phyloP scores from a whole-genome alignment of 1,139 yeast species.

The Saccharomyces hybrid region DNA sequence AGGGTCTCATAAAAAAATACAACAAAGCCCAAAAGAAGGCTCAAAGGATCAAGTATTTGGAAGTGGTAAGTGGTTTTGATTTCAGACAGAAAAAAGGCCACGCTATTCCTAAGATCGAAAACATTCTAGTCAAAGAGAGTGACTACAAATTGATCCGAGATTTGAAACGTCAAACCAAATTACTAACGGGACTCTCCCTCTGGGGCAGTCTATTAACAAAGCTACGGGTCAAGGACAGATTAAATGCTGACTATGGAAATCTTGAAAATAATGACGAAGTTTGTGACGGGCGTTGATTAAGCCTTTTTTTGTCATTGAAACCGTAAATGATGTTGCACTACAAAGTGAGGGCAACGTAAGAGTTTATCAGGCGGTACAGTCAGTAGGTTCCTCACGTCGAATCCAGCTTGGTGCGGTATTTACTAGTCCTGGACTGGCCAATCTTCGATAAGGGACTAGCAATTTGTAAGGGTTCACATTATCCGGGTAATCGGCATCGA shows the following conservation, averaged over 20 bases:
- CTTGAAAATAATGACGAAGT: constrained; percentile 1
- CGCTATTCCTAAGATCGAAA: constrained; percentile 19
- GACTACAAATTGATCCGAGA: constrained; percentile 9
- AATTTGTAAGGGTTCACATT: background rate
- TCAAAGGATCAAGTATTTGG: constrained; percentile 12
- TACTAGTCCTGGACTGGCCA: background rate
- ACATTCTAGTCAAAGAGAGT: constrained; percentile 12
- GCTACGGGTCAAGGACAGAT: constrained; percentile 9
- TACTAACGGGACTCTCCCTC: constrained; percentile 4
- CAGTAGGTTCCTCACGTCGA: no score
- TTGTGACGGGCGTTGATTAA: background rate
- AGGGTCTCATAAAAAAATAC: constrained; percentile 8
- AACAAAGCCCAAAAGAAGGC: constrained; percentile 7
- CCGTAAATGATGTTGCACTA: no score
- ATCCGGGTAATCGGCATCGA: background rate
- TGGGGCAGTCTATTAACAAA: constrained; percentile 15
- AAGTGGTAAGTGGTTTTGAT: constrained; percentile 27
- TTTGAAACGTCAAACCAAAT: constrained; percentile 7
- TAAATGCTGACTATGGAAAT: constrained; percentile 12
- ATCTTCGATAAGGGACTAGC: background rate
- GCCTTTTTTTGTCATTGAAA: no score
- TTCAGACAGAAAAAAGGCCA: constrained; percentile 22
- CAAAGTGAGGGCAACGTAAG: background rate
- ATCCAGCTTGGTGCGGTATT: no score
- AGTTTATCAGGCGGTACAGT: background rate